Evolutionary conservation across 257 asterid genomes (phyloP).

Genomic region (Nicotiana benthamiana): DNA sequence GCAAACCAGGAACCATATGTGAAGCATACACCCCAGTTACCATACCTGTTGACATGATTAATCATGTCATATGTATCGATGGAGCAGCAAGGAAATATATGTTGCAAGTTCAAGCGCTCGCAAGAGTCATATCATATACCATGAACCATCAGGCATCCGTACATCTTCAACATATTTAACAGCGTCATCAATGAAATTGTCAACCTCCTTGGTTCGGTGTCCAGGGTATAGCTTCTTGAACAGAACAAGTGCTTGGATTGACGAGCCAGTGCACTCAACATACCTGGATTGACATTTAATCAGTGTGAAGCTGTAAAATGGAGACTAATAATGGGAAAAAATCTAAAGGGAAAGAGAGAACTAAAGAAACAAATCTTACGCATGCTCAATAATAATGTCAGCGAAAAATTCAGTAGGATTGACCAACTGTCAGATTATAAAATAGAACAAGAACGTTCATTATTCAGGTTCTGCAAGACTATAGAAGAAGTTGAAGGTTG

Average conservation of each 20-base stretch:
- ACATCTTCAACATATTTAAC: slow-evolving; percentile 40
- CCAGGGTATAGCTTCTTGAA: slow-evolving; percentile 49
- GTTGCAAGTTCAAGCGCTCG: neutral
- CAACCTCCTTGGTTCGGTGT: slow-evolving; percentile 54
- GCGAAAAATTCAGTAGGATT: slow-evolving; percentile 77
- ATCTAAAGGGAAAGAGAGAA: neutral
- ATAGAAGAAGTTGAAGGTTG: neutral
- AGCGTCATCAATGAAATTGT: slow-evolving; percentile 32
- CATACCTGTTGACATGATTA: slow-evolving; percentile 35
- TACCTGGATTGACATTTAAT: slow-evolving; percentile 28
- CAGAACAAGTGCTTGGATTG: slow-evolving; percentile 57
- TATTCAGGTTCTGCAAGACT: neutral
- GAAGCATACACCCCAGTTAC: slow-evolving; percentile 81
- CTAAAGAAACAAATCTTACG: slow-evolving; percentile 49
- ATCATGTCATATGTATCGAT: neutral
- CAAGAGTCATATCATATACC: slow-evolving; percentile 26
- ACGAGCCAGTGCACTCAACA: slow-evolving; percentile 72
- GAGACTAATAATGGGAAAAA: neutral
- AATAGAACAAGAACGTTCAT: neutral
- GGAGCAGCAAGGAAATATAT: neutral
- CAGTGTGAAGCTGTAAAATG: neutral
- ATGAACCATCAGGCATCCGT: slow-evolving; percentile 73
- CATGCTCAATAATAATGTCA: slow-evolving; percentile 58
- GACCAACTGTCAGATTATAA: slow-evolving; percentile 29
- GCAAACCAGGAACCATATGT: slow-evolving; percentile 80